Conservation (phyloP, 352 stramenopile genomes). For the Phytopythium litorale region DNA sequence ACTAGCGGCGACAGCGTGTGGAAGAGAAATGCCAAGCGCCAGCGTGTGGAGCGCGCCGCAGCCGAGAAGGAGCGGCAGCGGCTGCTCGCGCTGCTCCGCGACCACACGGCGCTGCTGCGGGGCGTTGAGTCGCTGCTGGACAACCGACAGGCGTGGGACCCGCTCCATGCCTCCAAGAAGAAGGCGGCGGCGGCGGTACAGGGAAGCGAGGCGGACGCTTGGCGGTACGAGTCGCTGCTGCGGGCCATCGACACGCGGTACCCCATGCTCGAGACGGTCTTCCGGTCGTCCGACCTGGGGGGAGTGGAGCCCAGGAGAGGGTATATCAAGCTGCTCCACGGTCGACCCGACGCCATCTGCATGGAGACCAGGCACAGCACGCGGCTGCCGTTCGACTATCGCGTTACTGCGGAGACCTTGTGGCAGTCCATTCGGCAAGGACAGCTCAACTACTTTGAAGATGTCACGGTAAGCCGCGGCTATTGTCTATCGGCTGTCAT, state of each 20-base stretch:
- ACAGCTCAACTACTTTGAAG: slow-evolving; percentile 2
- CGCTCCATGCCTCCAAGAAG: background rate
- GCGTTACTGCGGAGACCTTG: background rate
- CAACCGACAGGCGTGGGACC: background rate
- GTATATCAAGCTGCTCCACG: background rate
- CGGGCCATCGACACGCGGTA: background rate
- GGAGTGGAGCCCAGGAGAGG: background rate
- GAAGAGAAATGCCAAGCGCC: background rate
- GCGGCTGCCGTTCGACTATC: background rate
- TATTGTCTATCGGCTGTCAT: background rate
- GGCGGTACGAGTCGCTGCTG: background rate
- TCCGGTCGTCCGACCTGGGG: background rate
- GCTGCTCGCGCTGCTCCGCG: background rate
- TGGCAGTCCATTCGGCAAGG: background rate
- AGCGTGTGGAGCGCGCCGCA: background rate
- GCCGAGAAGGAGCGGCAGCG: slow-evolving; percentile 1
- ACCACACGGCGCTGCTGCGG: background rate
- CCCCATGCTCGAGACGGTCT: background rate
- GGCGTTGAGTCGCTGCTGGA: slow-evolving; percentile 2
- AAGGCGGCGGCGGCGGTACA: background rate
- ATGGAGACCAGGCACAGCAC: background rate
- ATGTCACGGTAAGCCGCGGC: slow-evolving; percentile 1
- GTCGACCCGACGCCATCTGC: background rate
- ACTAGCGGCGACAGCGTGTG: background rate
- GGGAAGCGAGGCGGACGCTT: background rate